Percentiles rank a stretch among this genome's conserved stretches.
These are phyloP conservation scores for Collybiopsis confluens DNA, from an alignment of 768 basidiomycete genomes.

Conservation along the genomic window DNA sequence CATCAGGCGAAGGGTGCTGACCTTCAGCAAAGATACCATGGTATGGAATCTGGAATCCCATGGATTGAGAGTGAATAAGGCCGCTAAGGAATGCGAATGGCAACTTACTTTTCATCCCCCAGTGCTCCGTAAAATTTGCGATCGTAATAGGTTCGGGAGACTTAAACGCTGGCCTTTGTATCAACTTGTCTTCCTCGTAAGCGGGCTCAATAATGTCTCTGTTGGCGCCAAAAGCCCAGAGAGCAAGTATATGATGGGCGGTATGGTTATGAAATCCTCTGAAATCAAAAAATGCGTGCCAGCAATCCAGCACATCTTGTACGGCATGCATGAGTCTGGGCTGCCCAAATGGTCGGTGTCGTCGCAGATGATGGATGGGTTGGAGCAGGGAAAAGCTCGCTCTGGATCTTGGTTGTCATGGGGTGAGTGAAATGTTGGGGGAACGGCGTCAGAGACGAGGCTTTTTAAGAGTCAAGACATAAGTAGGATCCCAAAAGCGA, in stretches of 20 bases:
- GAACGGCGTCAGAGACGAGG: too few relatives aligned
- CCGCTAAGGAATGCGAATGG: conserved; percentile 54
- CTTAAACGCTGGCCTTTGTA: conserved; percentile 31
- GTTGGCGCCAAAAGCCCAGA: conserved; percentile 57
- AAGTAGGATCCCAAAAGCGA: too few relatives aligned
- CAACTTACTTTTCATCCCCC: conserved; percentile 48
- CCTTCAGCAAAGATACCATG: conserved; percentile 63
- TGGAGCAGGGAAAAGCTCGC: not conserved
- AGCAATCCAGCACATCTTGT: conserved; percentile 31
- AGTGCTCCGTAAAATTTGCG: conserved; percentile 53
- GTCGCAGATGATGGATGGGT: not conserved
- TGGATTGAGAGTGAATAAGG: conserved; percentile 59
- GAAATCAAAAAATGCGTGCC: conserved; percentile 47
- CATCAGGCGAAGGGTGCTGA: conserved; percentile 14
- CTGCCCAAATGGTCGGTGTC: not conserved
- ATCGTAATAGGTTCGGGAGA: conserved; percentile 43
- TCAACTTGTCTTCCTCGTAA: conserved; percentile 25
- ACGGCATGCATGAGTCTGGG: conserved; percentile 19
- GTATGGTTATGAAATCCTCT: conserved; percentile 52
- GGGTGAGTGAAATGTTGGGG: too few relatives aligned
- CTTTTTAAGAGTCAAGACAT: too few relatives aligned
- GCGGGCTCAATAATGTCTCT: conserved; percentile 30
- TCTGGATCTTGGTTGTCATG: too few relatives aligned
- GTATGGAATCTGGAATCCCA: conserved; percentile 58
- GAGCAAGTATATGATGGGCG: conserved; percentile 52